phyloP scores from a whole-genome alignment of 2,329 filamentous ascomycete species.

The Beauveria sp. region DNA sequence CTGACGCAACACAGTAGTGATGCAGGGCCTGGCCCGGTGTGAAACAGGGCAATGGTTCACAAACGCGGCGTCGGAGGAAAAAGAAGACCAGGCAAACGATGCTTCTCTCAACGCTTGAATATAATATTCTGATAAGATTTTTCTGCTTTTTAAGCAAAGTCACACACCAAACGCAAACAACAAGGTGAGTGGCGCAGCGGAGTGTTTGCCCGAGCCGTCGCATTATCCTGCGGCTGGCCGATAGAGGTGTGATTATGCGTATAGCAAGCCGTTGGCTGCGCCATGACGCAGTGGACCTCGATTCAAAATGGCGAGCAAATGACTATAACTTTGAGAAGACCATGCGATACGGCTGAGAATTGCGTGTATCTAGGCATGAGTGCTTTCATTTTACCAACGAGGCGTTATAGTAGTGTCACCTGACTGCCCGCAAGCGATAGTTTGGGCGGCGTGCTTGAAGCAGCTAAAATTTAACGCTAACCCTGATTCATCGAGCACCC shows the following conservation, averaged over 20 bases:
- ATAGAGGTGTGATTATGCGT: too few species aligned
- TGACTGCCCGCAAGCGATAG: background rate
- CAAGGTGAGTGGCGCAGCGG: background rate
- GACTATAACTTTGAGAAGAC: too few species aligned
- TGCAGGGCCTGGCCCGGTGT: background rate
- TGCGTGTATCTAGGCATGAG: too few species aligned
- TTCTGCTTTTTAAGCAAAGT: background rate
- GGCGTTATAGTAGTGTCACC: slow-evolving; percentile 6
- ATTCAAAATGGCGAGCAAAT: too few species aligned
- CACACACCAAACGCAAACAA: background rate
- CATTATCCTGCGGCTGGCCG: too few species aligned
- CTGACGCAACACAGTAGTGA: background rate
- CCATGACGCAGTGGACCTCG: too few species aligned
- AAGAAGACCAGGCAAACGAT: background rate
- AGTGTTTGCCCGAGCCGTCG: too few species aligned
- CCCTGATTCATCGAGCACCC: slow-evolving; percentile 9
- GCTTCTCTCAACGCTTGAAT: too few species aligned
- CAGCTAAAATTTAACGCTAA: slow-evolving; percentile 5
- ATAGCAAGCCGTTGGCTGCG: too few species aligned
- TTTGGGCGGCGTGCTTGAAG: slow-evolving; percentile 4
- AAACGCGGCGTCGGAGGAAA: background rate
- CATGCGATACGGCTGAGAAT: too few species aligned
- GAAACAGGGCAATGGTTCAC: background rate
- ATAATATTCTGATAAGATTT: too few species aligned
- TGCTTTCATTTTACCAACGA: background rate